A percentile compares a stretch with the other conserved stretches of the same genome.
Evolutionary conservation across 208 protist species (phyloP).

Genomic region (Acanthamoeba sp.): DNA sequence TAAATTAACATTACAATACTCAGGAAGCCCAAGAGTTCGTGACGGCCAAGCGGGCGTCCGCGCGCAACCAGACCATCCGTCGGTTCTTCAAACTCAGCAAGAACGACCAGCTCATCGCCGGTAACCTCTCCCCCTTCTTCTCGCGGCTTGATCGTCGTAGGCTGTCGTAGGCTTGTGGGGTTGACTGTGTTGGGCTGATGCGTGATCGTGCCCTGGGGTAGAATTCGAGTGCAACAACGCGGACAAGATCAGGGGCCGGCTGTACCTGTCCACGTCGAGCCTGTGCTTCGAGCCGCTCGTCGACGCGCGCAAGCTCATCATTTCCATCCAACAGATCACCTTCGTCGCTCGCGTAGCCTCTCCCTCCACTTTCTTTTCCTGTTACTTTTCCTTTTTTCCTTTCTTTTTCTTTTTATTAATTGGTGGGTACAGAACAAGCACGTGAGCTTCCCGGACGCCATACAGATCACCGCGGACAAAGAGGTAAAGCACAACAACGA

Average conservation of each 20-base stretch:
- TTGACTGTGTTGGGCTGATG: neutral
- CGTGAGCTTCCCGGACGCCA: conserved; percentile 52
- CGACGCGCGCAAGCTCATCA: conserved; percentile 33
- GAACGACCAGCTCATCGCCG: conserved; percentile 59
- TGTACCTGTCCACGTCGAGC: conserved; percentile 39
- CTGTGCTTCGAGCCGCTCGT: conserved; percentile 55
- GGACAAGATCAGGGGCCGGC: conserved; percentile 23
- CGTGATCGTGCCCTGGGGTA: neutral
- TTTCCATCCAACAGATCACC: conserved; percentile 35
- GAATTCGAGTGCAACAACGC: conserved; percentile 60
- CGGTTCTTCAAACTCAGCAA: conserved; percentile 62
- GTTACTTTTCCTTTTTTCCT: neutral
- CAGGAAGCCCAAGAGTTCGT: conserved; percentile 62
- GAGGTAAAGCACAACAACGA: neutral
- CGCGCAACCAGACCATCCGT: conserved; percentile 45
- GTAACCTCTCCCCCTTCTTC: too few relatives aligned
- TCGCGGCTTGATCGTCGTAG: too few relatives aligned
- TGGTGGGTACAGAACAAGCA: conserved; percentile 45
- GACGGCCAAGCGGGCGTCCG: conserved; percentile 53
- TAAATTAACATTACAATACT: neutral
- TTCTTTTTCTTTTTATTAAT: neutral
- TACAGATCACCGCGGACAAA: neutral
- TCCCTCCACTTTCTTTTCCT: neutral
- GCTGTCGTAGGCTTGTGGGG: too few relatives aligned
- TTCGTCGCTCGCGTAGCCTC: conserved; percentile 25